Base-by-base conservation (phyloP, 345 rosid genomes). In the Hevea brasiliensis region DNA sequence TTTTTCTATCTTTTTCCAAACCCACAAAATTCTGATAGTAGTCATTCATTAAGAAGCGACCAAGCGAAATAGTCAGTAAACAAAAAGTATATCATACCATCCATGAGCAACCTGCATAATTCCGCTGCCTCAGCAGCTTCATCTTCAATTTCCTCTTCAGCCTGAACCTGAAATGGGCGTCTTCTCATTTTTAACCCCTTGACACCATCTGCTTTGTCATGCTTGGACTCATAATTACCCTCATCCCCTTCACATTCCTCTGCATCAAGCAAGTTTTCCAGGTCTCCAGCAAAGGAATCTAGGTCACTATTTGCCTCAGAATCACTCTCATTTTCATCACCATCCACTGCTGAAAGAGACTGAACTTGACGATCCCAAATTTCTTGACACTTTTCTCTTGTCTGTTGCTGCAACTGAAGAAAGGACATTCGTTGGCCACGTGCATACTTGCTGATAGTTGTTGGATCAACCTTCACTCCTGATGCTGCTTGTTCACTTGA, bases 361-460 rank as follows among this genome's bases (percentile, higher is more conserved):
- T 85, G 90, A 79, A 89, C 85, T 81, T 92, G 98, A 71, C 96
- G 88, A 77, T 95, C 99, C 99, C 99, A 95, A 71, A 95, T 95
- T 78, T 95, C 99, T 85, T 92, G 98, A 75, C 99, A 95, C 74
- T 92, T 95, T 84, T 93, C 99, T 74, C 99, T 90, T 65, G 98
- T 94, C 85, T 95, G 98, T 74, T 95, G 99, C 82, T 95, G 99
- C 79, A 92, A 80, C 90, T 95, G 99, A 75, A 92, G 90, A 81
- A 89, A 95, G 72, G 99, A 95, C 99, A 95, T 95, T 56, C 98
- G 80, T 82, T 95, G 99, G 61, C 99, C 99, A 71, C 96, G 97
- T 57, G 99, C 99, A 89, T 92, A 95, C 80, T 91, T 92, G 81
- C 92, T 83, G 72, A 92, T 92, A 54, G 99, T 90, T 74, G 97